These are phyloP conservation scores for Leptomonas pyrrhocoris DNA, from an alignment of 208 protist genomes.

Conservation along the genomic window DNA sequence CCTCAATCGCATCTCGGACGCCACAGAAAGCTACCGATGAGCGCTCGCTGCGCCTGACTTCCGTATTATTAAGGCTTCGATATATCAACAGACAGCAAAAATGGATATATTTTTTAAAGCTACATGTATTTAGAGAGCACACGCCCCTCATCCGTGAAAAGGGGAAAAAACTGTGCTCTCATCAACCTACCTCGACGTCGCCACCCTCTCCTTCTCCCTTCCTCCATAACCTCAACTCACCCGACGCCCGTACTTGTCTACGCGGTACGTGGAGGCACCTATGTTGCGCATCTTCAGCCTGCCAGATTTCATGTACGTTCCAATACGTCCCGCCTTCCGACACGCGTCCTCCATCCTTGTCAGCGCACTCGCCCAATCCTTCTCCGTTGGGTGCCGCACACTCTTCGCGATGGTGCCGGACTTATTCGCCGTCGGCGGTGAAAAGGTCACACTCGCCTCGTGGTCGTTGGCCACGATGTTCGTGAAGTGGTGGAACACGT, in stretches of 20 bases:
- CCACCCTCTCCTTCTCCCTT: slow-evolving; percentile 11
- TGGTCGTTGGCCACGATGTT: slow-evolving; percentile 81
- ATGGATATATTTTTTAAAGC: no score
- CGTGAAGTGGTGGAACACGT: slow-evolving; percentile 81
- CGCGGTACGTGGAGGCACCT: slow-evolving; percentile 71
- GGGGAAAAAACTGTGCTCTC: no score
- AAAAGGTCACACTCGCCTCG: slow-evolving; percentile 71
- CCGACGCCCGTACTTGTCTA: slow-evolving; percentile 89
- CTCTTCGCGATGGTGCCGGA: slow-evolving; percentile 56
- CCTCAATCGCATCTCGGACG: no score
- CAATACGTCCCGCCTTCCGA: slow-evolving; percentile 62
- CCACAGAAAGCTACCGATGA: no score
- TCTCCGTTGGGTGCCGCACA: slow-evolving; percentile 73
- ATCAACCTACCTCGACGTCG: no score
- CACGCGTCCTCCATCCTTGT: slow-evolving; percentile 78
- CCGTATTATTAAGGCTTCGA: no score
- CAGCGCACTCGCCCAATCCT: slow-evolving; percentile 78
- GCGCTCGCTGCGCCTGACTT: no score
- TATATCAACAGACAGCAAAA: no score
- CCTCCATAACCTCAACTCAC: slow-evolving; percentile 48
- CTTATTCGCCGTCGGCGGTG: slow-evolving; percentile 54
- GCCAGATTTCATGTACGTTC: slow-evolving; percentile 75
- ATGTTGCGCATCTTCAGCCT: slow-evolving; percentile 75
- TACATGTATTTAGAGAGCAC: no score
- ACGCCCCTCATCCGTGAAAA: no score